Base-by-base conservation (phyloP, 2,329 filamentous ascomycete genomes). In the Trichocomaceae sp. region DNA sequence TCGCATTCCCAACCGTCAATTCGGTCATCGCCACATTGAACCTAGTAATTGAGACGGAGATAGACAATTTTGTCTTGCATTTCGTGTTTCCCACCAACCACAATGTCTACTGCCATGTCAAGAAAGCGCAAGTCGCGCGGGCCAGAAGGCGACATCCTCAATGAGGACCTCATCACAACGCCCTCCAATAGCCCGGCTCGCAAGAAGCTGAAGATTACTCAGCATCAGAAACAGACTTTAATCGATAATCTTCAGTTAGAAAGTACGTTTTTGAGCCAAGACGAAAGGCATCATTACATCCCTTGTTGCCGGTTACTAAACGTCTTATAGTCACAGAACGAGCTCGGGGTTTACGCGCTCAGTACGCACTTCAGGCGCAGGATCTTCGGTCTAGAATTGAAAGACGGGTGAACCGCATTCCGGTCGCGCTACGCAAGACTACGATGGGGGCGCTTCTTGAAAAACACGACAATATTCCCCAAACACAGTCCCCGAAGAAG, bases 361-460 rank as follows among this genome's bases (percentile, higher is more conserved):
- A 95, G 69, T 96, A 95, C 75, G 86, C 87, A 57, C 80, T 95
- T 9, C 91, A 96, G 71, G 88, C 90, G 20, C 87, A 92, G 69
- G 88, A 88, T 59, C 80, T 97, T 39, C 83, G 87, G 58, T 85
- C 90, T 57, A 86, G 92, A 58, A 86, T 99, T 51, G 91, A 96
- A 71, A 87, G 95, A 74, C 88, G 93, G 72, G 82, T 97, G 69
- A 96, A 96, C 68, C 85, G 93, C 52, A 93, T 97, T 51, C 93
- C 93, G 7, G 81, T 83, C 63, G 80, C 85, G 15, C 75, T 96
- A 59, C 85, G 92, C 57, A 88, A 86, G 65, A 79, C 83, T 58
- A 95, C 83, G 55, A 92, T 99, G 79, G 84, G 84, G 54, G 91
- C 96, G 45, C 77, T 97, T 8, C 69, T 91, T 5, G 75, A 81